phyloP scores from a whole-genome alignment of 176 grass and related monocot genomes.

The sorghum (Sorghum bicolor) region Sorghum_bicolor_NCBIv3 NC_012870.2:69495501-69496000 shows the following conservation, averaged over 20 bases:
- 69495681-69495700: background rate
- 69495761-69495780: background rate
- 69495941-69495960: background rate
- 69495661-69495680: background rate
- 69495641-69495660: background rate
- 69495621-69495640: background rate
- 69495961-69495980: background rate
- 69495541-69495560: background rate
- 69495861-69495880: background rate
- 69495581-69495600: background rate
- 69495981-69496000: background rate
- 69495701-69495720: background rate
- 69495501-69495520: background rate
- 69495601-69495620: background rate
- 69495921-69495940: background rate
- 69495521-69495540: background rate
- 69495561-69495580: background rate
- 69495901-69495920: background rate
- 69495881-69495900: background rate
- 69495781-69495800: slow-evolving; percentile 2
- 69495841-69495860: background rate
- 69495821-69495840: background rate
- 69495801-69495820: background rate
- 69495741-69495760: background rate
- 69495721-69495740: background rate